Conservation (phyloP, 805 yeast species). For the Lipomyces sp. region DNA sequence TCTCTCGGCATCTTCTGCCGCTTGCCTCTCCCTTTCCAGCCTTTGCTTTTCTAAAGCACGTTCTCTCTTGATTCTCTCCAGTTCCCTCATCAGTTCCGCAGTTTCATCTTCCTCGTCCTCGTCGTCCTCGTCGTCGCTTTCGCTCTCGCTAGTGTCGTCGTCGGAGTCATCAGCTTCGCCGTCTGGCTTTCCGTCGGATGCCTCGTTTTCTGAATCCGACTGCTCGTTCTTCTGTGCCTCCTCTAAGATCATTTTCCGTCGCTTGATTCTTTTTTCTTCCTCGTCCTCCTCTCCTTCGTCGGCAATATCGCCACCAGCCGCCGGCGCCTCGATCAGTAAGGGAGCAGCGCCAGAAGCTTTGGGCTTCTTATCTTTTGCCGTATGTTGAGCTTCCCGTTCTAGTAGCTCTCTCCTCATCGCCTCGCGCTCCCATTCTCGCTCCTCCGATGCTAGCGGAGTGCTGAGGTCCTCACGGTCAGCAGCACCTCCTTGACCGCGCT, state of each 20-base stretch:
- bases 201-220: slow-evolving; percentile 15
- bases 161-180: slow-evolving; percentile 12
- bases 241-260: slow-evolving; percentile 24
- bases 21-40: slow-evolving; percentile 27
- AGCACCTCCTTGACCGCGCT: slow-evolving; percentile 38
- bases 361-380: slow-evolving; percentile 19
- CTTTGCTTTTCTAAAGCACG: slow-evolving; percentile 34
- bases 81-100: slow-evolving; percentile 36
- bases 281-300: slow-evolving; percentile 8
- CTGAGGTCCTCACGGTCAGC: slow-evolving; percentile 29
- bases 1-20: slow-evolving; percentile 23
- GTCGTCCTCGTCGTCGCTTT: slow-evolving; percentile 30
- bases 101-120: slow-evolving; percentile 38
- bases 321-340: slow-evolving; percentile 11
- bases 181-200: slow-evolving; percentile 2
- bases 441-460: slow-evolving; percentile 16
- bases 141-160: slow-evolving; percentile 15
- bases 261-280: slow-evolving; percentile 12
- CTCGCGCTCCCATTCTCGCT: slow-evolving; percentile 21
- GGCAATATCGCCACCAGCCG: background rate
- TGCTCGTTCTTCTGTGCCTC: slow-evolving; percentile 25
- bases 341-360: background rate
- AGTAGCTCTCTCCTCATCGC: slow-evolving; percentile 33
- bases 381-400: slow-evolving; percentile 29
- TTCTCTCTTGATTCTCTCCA: slow-evolving; percentile 38